These are phyloP conservation scores for Phyllosticta ampelicida DNA, from an alignment of 2,329 filamentous ascomycete genomes.

Conservation along the genomic window DNA sequence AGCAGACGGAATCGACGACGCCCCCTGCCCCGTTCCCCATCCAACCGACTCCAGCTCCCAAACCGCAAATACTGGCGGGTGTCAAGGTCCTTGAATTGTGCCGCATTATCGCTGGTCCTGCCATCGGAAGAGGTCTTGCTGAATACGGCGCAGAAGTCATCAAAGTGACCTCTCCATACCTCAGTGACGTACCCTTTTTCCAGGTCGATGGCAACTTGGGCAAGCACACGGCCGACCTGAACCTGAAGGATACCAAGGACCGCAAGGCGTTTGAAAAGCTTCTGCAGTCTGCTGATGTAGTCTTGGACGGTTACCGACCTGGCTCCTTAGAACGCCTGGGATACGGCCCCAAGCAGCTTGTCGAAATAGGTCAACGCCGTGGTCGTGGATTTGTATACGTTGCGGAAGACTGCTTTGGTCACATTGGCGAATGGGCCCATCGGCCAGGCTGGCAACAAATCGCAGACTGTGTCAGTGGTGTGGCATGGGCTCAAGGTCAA, in stretches of 20 bases:
- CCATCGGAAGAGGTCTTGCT: slow-evolving; percentile 59
- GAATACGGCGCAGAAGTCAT: slow-evolving; percentile 66
- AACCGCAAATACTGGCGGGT: slow-evolving; percentile 39
- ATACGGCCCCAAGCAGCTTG: slow-evolving; percentile 48
- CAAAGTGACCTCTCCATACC: slow-evolving; percentile 55
- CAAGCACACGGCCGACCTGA: slow-evolving; percentile 54
- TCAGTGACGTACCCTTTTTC: slow-evolving; percentile 63
- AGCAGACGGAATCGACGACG: slow-evolving; percentile 40
- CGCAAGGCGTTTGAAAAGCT: slow-evolving; percentile 48
- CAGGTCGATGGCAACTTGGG: slow-evolving; percentile 63
- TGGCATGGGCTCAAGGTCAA: slow-evolving; percentile 51
- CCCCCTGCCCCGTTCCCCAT: slow-evolving; percentile 37
- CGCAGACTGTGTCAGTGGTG: slow-evolving; percentile 52
- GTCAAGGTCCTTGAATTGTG: slow-evolving; percentile 66
- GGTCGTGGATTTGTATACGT: slow-evolving; percentile 57
- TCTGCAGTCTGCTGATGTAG: slow-evolving; percentile 51
- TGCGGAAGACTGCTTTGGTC: slow-evolving; percentile 62
- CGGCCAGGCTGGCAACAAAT: slow-evolving; percentile 64
- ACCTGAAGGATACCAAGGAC: slow-evolving; percentile 48
- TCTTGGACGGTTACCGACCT: slow-evolving; percentile 60
- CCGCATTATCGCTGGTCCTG: slow-evolving; percentile 66
- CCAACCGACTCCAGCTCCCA: slow-evolving; percentile 27
- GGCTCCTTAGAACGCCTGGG: slow-evolving; percentile 53
- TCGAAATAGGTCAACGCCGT: slow-evolving; percentile 42
- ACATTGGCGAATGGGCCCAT: slow-evolving; percentile 50